Base-by-base conservation (phyloP, 1,284 basidiomycete species). In the Papiliotrema flavescens region DNA sequence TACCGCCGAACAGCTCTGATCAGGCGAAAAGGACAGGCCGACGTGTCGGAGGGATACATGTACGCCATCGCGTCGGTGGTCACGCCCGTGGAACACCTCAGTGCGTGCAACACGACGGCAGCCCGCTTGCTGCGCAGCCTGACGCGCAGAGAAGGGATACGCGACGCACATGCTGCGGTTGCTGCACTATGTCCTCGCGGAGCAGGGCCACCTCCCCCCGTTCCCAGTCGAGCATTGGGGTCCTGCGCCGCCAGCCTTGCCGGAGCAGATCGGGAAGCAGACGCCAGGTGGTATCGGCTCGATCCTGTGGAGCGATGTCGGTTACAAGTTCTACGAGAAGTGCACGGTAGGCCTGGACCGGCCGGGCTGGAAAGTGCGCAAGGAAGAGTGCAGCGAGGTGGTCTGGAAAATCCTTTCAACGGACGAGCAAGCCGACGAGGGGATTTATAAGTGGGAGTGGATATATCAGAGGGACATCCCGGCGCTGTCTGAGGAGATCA, bases 21-120 rank as follows among this genome's bases (percentile, higher is more conserved):
- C 48, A 61, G 59, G 40, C 59, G 54, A 7, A 49, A 56, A 11
- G 64, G 58, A 2, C 45, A 55, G 11, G 41, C 54, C n/a, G 43
- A 51, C 1, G 59, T 71, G 19, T 34, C 55, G 37, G 54, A 64
- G 5, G 51, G 28, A 0, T 48, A 48, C 5, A 44, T 61, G 17
- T 74, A 74, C 54, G 66, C 58, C 13, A 68, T 74, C 24, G 63
- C 61, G 2, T 65, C 63, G 1, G 72, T 74, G 3, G 63, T 67
- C 44, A 70, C 67, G 17, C 63, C 66, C 11, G 42, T 49, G 1
- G 13, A 58, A 15, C 62, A 70, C 53, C 65, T 60, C 20, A 55
- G 67, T 67, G 43, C 53, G 64, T 53, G 15, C 22, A n/a, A 32
- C 6, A 14, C 19, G 28, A 41, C 36, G 20, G 32, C 41, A 22